Evolutionary conservation across 345 rosid species (phyloP).

Genomic region (Brassica napus): Da-Ae NC_063442.1:3672501-3673000

Average conservation of each 20-base stretch:
- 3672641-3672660: conserved; percentile 96
- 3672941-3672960: conserved; percentile 73
- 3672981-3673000: conserved; percentile 44
- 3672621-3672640: conserved; percentile 87
- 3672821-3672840: conserved; percentile 59
- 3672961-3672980: conserved; percentile 44
- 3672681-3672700: conserved; percentile 92
- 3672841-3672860: conserved; percentile 90
- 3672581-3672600: neutral
- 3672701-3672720: conserved; percentile 74
- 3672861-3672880: conserved; percentile 92
- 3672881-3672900: conserved; percentile 99
- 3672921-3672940: conserved; percentile 99
- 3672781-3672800: neutral
- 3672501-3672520: conserved; percentile 96
- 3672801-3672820: conserved; percentile 6
- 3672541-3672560: neutral
- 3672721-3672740: conserved; percentile 39
- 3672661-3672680: conserved; percentile 68
- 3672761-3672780: neutral
- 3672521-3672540: neutral
- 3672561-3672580: neutral
- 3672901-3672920: conserved; percentile 97
- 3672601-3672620: conserved; percentile 86
- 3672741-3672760: neutral